Evolutionary conservation across 306 rosid genomes (phyloP), one percentile per base, ranked within the genome.

Genomic region (Alnus glutinosa): DNA sequence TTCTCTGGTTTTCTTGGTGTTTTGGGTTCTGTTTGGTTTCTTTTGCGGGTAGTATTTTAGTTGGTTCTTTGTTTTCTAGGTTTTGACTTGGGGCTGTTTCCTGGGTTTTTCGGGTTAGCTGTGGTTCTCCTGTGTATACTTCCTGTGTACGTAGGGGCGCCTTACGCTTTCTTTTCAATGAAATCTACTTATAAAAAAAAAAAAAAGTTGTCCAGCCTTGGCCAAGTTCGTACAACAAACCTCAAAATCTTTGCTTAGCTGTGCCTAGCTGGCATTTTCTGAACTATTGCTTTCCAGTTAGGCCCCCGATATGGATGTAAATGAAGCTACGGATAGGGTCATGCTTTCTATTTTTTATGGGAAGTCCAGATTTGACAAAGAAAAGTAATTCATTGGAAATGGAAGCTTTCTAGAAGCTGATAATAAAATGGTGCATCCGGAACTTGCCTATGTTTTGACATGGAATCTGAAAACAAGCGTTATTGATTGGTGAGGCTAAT

Each of bases 401-500:
- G 9, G 49, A 14, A 66, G 16, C 30, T 0, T 66, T 34, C 16
- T 11, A 66, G 71, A 66, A 37, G 49, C n/a, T 66, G 30, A 49
- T 37, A 0, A 66, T 37, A 66, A 66, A 62, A 63, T 36, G 8
- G 13, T 37, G 71, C 50, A 32, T 39, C 12, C 7, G 28, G 23
- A 66, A 16, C 0, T 66, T 68, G 67, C 62, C 63, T 55, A 55
- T 55, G 44, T 32, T 48, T 76, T 75, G 78, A 51, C 37, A 75
- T 59, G 42, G 50, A 39, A 32, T 62, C 61, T 48, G 42, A 63
- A 46, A 16, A 37, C 42, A 48, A 73, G 34, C 61, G 47, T 62
- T 67, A 61, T 44, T 70, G 42, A 9, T 30, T 57, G 1, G 1
- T 34, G 37, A 39, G 66, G 57, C 34, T 72, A 46, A 72, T 71